A percentile compares a stretch with the other conserved stretches of the same genome.
phyloP scores from a whole-genome alignment of 441 rosid species.

The Codiaeum variegatum region DNA sequence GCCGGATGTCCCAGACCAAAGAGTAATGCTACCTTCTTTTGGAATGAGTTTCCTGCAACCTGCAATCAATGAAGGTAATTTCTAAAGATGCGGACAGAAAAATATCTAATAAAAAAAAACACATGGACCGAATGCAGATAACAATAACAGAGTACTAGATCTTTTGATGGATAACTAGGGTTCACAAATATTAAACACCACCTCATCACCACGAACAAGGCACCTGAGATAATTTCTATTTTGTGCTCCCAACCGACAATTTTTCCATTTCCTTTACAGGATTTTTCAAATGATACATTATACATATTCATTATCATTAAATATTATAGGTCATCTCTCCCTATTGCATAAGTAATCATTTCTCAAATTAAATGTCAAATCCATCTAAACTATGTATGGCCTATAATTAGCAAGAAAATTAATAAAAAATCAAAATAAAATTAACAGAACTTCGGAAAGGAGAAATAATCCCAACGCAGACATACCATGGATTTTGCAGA shows the following conservation, averaged over 20 bases:
- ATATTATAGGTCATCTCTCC: neutral
- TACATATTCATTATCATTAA: neutral
- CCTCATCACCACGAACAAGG: no score
- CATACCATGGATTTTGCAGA: conserved; percentile 67
- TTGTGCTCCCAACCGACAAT: neutral
- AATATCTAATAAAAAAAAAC: neutral
- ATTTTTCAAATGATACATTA: neutral
- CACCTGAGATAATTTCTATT: neutral
- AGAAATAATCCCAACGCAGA: conserved; percentile 21
- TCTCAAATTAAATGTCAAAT: neutral
- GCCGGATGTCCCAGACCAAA: conserved; percentile 74
- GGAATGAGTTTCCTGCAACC: conserved; percentile 97
- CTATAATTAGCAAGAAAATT: conserved; percentile 7
- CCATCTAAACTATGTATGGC: neutral
- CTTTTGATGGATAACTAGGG: neutral
- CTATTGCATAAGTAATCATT: neutral
- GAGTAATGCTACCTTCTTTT: conserved; percentile 79
- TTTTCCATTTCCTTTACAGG: neutral
- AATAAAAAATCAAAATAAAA: no score
- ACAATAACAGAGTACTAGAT: neutral
- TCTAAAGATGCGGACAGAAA: neutral
- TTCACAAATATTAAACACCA: no score
- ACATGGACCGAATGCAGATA: neutral
- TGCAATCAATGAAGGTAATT: conserved; percentile 28
- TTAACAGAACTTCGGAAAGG: conserved; percentile 16